Conservation (phyloP, 306 rosid genomes). For the Vigna unguiculata region DNA sequence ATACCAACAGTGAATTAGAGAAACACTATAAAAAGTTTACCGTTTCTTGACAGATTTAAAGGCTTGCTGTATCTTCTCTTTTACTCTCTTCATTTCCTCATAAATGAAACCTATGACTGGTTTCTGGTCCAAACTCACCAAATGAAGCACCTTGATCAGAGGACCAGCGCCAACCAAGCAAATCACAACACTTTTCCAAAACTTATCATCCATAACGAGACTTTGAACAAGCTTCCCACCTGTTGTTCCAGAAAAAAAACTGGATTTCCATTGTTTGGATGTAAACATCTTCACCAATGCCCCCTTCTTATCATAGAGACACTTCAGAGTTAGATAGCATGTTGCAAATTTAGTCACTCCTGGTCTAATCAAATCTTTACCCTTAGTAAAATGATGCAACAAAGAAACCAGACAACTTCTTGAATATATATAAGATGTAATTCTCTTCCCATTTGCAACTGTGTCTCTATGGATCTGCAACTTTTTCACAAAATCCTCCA, state of each 20-base stretch:
- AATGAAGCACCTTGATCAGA: not conserved
- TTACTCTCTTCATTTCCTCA: not conserved
- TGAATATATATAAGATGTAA: slow-evolving; percentile 1
- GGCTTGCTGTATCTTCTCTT: not conserved
- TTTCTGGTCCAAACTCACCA: not conserved
- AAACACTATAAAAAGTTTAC: not conserved
- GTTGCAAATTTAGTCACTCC: slow-evolving; percentile 3
- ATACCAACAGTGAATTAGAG: not conserved
- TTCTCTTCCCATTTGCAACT: not conserved
- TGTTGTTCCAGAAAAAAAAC: not conserved
- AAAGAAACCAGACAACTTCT: not conserved
- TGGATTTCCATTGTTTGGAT: slow-evolving; percentile 4
- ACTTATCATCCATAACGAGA: not conserved
- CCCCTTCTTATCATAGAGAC: not conserved
- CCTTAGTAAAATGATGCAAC: slow-evolving; percentile 6
- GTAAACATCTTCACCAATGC: not conserved
- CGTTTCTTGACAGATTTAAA: not conserved
- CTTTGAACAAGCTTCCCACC: not conserved
- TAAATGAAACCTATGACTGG: not conserved
- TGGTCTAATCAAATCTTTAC: not conserved
- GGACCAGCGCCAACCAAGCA: not conserved
- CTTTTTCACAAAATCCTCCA: not conserved
- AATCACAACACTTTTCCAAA: not conserved
- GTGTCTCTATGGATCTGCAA: not conserved
- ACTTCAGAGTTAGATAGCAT: not conserved